Evolutionary conservation across 1,284 basidiomycete genomes (phyloP).

Genomic region (Porogramme epimiltina): DNA sequence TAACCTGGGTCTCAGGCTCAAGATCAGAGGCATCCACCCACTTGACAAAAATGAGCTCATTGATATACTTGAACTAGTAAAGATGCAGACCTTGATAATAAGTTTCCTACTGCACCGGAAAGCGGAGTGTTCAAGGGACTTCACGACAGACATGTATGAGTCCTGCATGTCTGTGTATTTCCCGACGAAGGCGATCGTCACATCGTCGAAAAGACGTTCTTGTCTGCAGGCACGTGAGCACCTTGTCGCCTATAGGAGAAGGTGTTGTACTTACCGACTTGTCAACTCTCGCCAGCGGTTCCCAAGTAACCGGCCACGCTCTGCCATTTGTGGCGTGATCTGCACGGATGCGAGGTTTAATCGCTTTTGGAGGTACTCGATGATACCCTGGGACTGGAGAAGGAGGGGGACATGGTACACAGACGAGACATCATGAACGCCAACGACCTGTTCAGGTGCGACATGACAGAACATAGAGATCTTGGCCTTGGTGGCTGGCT

Average conservation of each 20-base stretch:
- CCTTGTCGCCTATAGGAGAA: too few species aligned
- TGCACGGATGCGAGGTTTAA: constrained; percentile 71
- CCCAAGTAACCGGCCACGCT: constrained; percentile 69
- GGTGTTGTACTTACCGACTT: constrained; percentile 43
- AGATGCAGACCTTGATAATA: constrained; percentile 59
- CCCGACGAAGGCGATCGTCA: constrained; percentile 92
- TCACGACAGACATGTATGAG: constrained; percentile 98
- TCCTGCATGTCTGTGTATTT: constrained; percentile 98
- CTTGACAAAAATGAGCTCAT: constrained; percentile 42
- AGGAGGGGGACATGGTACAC: constrained; percentile 98
- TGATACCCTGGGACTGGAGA: constrained; percentile 89
- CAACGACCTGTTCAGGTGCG: constrained; percentile 89
- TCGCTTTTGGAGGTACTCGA: constrained; percentile 83
- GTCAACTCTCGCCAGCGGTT: constrained; percentile 87
- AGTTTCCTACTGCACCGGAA: constrained; percentile 90
- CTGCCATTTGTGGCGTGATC: constrained; percentile 58
- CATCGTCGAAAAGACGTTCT: constrained; percentile 90
- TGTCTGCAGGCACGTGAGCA: constrained; percentile 49
- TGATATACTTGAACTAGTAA: neutral
- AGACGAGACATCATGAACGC: constrained; percentile 95
- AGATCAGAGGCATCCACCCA: constrained; percentile 98
- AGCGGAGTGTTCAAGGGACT: constrained; percentile 96
- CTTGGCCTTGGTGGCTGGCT: constrained; percentile 88
- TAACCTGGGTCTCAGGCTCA: constrained; percentile 78
- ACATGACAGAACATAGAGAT: constrained; percentile 99